Evolutionary conservation across 306 rosid genomes (phyloP).

Genomic region (Echinosophora koreensis): DNA sequence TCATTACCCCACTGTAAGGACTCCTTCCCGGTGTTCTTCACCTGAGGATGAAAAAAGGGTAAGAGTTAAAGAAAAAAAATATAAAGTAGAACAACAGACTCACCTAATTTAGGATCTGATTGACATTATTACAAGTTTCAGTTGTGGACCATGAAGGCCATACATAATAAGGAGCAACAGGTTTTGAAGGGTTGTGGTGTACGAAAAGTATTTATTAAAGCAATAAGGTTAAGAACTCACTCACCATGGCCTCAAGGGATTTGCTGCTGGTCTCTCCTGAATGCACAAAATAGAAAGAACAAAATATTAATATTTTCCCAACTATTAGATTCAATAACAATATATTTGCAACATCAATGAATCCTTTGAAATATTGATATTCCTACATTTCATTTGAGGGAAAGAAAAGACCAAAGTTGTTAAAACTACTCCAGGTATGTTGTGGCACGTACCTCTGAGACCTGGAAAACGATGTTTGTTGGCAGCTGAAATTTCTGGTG

Average conservation of each 20-base stretch:
- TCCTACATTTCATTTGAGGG: background rate
- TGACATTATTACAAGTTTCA: background rate
- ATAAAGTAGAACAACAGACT: background rate
- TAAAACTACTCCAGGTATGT: background rate
- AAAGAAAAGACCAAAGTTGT: background rate
- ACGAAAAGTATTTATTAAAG: background rate
- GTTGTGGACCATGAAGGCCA: background rate
- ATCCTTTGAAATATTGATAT: background rate
- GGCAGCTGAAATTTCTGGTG: conserved; percentile 55
- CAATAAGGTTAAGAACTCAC: conserved; percentile 54
- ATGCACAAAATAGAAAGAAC: conserved; percentile 29
- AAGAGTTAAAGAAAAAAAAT: background rate
- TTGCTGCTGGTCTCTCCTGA: conserved; percentile 80
- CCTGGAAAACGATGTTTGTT: conserved; percentile 62
- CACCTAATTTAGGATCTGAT: background rate
- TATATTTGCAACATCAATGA: background rate
- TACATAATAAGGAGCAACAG: background rate
- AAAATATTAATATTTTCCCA: conserved; percentile 27
- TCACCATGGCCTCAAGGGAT: conserved; percentile 90
- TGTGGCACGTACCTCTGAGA: conserved; percentile 63
- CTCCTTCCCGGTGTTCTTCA: conserved; percentile 80
- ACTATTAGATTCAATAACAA: too few relatives aligned
- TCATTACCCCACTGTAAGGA: conserved; percentile 88
- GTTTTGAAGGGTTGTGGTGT: background rate
- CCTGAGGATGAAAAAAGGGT: conserved; percentile 56